These are phyloP conservation scores for Chaetothyriales sp. DNA, from an alignment of 2,329 filamentous ascomycete genomes.

Conservation along the genomic window DNA sequence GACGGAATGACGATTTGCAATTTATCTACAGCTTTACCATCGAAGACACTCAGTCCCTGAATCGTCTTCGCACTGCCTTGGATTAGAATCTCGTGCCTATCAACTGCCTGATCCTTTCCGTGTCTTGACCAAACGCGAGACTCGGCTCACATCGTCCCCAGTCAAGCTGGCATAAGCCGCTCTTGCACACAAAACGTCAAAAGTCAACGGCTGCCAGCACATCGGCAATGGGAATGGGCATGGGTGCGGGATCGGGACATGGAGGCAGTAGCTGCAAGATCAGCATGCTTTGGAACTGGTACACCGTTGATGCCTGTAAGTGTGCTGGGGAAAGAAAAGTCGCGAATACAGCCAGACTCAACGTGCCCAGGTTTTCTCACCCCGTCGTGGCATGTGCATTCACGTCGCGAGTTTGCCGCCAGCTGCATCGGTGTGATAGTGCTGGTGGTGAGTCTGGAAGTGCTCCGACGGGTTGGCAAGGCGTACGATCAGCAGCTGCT, in stretches of 20 bases:
- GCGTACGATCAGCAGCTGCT: slow-evolving; percentile 54
- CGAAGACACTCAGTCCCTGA: too few species aligned
- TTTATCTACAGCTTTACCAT: too few species aligned
- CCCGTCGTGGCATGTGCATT: slow-evolving; percentile 54
- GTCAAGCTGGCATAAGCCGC: too few species aligned
- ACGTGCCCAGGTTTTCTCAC: slow-evolving; percentile 49
- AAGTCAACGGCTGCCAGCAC: slow-evolving; percentile 4
- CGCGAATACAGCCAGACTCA: slow-evolving; percentile 48
- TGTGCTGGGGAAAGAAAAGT: slow-evolving; percentile 48
- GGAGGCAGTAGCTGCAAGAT: slow-evolving; percentile 1
- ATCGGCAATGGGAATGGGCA: slow-evolving; percentile 8
- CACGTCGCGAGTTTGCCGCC: slow-evolving; percentile 59
- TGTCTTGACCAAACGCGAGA: too few species aligned
- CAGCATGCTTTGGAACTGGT: slow-evolving; percentile 63
- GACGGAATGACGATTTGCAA: too few species aligned
- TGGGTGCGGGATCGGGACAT: slow-evolving; percentile 2
- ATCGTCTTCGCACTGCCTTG: too few species aligned
- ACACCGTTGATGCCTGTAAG: slow-evolving; percentile 42
- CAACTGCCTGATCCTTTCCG: too few species aligned
- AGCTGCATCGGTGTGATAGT: slow-evolving; percentile 65
- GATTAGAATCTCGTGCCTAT: too few species aligned
- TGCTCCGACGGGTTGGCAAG: slow-evolving; percentile 54
- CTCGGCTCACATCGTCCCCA: too few species aligned
- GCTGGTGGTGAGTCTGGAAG: slow-evolving; percentile 60
- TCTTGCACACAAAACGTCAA: neutral